These are phyloP conservation scores for Tilletia horrida DNA, from an alignment of 1,284 basidiomycete genomes.

Conservation along the genomic window DNA sequence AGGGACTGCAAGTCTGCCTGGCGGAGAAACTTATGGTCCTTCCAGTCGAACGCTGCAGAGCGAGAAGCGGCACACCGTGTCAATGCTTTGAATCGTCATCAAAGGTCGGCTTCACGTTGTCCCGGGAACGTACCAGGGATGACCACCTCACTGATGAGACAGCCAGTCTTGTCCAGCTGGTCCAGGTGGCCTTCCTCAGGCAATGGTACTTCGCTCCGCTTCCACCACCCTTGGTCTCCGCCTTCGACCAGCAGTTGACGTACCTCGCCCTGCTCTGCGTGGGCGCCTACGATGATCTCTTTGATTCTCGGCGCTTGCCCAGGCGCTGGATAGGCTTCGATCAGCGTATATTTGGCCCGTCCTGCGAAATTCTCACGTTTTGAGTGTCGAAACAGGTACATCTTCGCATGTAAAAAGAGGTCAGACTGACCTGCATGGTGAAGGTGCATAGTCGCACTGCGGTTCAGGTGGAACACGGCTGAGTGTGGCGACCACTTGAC, in stretches of 20 bases:
- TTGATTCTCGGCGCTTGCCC: constrained; percentile 28
- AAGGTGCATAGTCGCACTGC: constrained; percentile 36
- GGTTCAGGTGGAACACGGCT: constrained; percentile 33
- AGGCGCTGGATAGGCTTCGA: constrained; percentile 30
- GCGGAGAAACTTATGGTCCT: constrained; percentile 35
- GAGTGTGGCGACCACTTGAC: constrained; percentile 5
- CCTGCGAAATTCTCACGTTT: constrained; percentile 16
- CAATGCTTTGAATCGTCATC: too few species aligned
- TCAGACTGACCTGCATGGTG: constrained; percentile 25
- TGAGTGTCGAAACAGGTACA: background rate
- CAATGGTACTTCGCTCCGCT: constrained; percentile 33
- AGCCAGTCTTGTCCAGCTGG: constrained; percentile 17
- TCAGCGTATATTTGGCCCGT: constrained; percentile 35
- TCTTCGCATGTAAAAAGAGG: background rate
- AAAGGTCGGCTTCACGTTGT: too few species aligned
- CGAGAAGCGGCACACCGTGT: background rate
- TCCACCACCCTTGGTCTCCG: constrained; percentile 31
- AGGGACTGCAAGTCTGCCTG: constrained; percentile 27
- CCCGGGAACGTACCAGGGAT: constrained; percentile 30
- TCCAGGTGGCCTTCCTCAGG: constrained; percentile 18
- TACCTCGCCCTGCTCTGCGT: constrained; percentile 31
- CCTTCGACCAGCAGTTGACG: constrained; percentile 36
- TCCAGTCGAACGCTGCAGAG: constrained; percentile 32
- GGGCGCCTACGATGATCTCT: constrained; percentile 34
- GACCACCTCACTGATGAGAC: constrained; percentile 38